phyloP scores from a whole-genome alignment of 78 protist genomes.

The Dictyostelium firmibasis region DNA sequence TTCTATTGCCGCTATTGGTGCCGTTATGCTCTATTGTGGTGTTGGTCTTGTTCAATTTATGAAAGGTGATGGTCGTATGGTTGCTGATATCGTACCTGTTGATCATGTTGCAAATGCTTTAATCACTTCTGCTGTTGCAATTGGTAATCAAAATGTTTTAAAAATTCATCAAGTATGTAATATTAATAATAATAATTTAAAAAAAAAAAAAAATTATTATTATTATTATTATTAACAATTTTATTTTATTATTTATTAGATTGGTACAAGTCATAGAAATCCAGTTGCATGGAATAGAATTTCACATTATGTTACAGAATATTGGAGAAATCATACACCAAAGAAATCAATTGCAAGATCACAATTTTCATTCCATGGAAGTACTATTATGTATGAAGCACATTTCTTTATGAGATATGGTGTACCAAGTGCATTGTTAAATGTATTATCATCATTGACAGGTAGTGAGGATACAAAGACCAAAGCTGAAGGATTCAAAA shows the following conservation, averaged over 20 bases:
- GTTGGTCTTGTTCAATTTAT: constrained; percentile 80
- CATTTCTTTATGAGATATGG: constrained; percentile 64
- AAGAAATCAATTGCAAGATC: constrained; percentile 41
- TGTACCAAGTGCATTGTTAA: constrained; percentile 54
- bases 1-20: constrained; percentile 87
- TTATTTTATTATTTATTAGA: background rate
- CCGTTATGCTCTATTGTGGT: constrained; percentile 84
- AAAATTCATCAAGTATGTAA: constrained; percentile 56
- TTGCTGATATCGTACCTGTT: constrained; percentile 89
- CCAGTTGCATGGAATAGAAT: constrained; percentile 78
- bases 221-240: background rate
- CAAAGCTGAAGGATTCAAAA: constrained; percentile 63
- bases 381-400: constrained; percentile 49
- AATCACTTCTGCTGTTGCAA: constrained; percentile 63
- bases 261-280: constrained; percentile 80
- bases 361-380: constrained; percentile 49
- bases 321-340: constrained; percentile 78
- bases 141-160: constrained; percentile 51
- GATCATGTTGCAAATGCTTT: constrained; percentile 82
- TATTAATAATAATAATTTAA: background rate
- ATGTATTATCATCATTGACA: constrained; percentile 8
- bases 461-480: constrained; percentile 73
- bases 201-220: background rate
- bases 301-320: constrained; percentile 74
- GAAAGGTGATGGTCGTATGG: constrained; percentile 72